Conservation (phyloP, 495 filamentous ascomycete genomes). For the Beverwykella pulmonaria region DNA sequence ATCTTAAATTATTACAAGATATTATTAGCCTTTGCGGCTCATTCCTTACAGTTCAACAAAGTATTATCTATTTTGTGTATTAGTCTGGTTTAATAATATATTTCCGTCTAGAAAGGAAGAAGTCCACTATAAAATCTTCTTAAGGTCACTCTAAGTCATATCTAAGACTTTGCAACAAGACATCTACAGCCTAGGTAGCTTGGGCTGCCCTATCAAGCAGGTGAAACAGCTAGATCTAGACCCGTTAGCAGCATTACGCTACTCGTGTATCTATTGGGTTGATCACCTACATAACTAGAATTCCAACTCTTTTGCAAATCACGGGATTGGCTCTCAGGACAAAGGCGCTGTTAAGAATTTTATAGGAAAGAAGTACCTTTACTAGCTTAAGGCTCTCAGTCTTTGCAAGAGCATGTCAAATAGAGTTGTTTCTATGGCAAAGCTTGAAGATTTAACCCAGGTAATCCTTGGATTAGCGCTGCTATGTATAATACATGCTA, state of each 20-base stretch:
- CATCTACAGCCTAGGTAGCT: slow-evolving; percentile 32
- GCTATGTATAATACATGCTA: neutral
- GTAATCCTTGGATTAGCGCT: neutral
- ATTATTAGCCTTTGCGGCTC: slow-evolving; percentile 43
- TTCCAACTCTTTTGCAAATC: neutral
- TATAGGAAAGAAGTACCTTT: neutral
- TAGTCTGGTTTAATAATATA: slow-evolving; percentile 46
- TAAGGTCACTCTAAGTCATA: slow-evolving; percentile 38
- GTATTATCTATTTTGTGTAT: slow-evolving; percentile 47
- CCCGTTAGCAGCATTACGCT: slow-evolving; percentile 8
- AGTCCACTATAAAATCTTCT: slow-evolving; percentile 43
- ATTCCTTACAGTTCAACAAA: slow-evolving; percentile 42
- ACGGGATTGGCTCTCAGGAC: neutral
- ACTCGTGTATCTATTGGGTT: slow-evolving; percentile 6
- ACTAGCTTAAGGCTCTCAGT: slow-evolving; percentile 1
- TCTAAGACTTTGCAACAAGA: slow-evolving; percentile 25
- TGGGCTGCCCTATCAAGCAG: neutral
- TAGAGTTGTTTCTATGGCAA: neutral
- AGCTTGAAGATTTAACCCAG: neutral
- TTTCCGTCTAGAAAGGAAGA: slow-evolving; percentile 29
- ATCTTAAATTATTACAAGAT: slow-evolving; percentile 2
- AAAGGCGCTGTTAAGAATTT: neutral
- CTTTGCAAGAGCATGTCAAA: slow-evolving; percentile 5
- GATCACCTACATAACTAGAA: slow-evolving; percentile 6
- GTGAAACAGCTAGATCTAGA: slow-evolving; percentile 11